Evolutionary conservation across 2,329 filamentous ascomycete genomes (phyloP), one percentile per base, ranked within the genome.

Genomic region (Diaporthe aspalathi): DNA sequence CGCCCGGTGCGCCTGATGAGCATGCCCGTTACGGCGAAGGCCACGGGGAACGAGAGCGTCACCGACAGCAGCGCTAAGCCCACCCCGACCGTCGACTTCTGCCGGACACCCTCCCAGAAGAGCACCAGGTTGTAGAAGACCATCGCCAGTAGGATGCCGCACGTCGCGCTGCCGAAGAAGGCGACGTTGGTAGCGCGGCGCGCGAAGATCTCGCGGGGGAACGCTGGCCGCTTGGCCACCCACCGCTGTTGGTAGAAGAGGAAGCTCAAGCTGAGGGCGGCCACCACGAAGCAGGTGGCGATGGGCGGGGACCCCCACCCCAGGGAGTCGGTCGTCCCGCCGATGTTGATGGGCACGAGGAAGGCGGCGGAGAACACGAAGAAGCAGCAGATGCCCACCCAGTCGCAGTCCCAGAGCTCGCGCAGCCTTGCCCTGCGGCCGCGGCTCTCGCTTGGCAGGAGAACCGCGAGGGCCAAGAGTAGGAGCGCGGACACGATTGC

Each of bases 91-190:
- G 54, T 60, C 7, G 14, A 6, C 29, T 71, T 29, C 12, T 60
- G 56, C 27, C 71, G 71, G 17, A 73, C 57, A 2, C 68, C 71
- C 12, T 65, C 54, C 68, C 63, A 73, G 65, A 68, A 73, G 8
- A 73, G 20, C n/a, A 73, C 68, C 6, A 73, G 71, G 68, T 68
- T 65, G 68, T 73, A 73, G 49, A 73, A 73, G 2, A 71, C 52
- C 71, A 66, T 68, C 5, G 56, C 60, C 22, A 73, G 40, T 12
- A 73, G 50, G 17, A 71, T 53, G 4, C 71, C 71, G 47, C 68
- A 40, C 16, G 63, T 52, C 3, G 63, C 8, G 35, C 38, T 71
- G 3, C 68, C 71, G 24, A 71, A 24, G n/a, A 71, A 71, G 16
- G 71, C 71, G 24, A 56, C n/a, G 20, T 53, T 65, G 16, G 68